Percentiles rank a stretch among this genome's conserved stretches.
Conservation (phyloP, 805 yeast species). For the Candida golubevii region DNA sequence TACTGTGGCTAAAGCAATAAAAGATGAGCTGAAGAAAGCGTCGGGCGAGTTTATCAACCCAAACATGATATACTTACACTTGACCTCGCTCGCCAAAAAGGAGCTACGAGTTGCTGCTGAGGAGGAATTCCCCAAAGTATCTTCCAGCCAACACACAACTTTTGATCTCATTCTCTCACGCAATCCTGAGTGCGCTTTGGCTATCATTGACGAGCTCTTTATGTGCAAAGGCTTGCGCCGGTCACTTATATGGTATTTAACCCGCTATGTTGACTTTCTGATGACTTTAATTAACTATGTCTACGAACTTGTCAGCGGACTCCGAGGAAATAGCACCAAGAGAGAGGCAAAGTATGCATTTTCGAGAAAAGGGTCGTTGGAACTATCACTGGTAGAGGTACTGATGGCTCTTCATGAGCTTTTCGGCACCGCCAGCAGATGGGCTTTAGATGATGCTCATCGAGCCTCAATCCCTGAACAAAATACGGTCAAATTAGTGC, state of each 20-base stretch:
- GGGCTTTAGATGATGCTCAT: slow-evolving; percentile 27
- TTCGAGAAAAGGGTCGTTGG: slow-evolving; percentile 54
- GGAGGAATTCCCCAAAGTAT: slow-evolving; percentile 26
- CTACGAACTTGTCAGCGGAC: slow-evolving; percentile 53
- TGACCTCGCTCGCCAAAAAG: slow-evolving; percentile 34
- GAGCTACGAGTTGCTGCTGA: slow-evolving; percentile 22
- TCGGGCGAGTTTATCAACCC: slow-evolving; percentile 34
- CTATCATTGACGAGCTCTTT: slow-evolving; percentile 63
- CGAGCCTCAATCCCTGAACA: slow-evolving; percentile 9
- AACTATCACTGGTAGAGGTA: slow-evolving; percentile 54
- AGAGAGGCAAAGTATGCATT: slow-evolving; percentile 33
- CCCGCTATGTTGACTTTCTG: slow-evolving; percentile 52
- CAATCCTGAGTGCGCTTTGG: slow-evolving; percentile 51
- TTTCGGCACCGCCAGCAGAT: slow-evolving; percentile 45
- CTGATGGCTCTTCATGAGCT: slow-evolving; percentile 70
- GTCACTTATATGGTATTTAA: slow-evolving; percentile 61
- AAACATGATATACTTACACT: slow-evolving; percentile 46
- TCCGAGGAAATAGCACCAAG: slow-evolving; percentile 43
- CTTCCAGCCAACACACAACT: slow-evolving; percentile 30
- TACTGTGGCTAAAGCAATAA: slow-evolving; percentile 48
- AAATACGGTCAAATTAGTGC: slow-evolving; percentile 40
- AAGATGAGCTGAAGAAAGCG: slow-evolving; percentile 18
- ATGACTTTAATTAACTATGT: slow-evolving; percentile 57
- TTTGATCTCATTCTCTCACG: slow-evolving; percentile 50
- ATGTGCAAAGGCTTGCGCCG: slow-evolving; percentile 65